Percentiles rank a stretch among this genome's conserved stretches.
These are phyloP conservation scores for Gracilaria caudata DNA, from an alignment of 23 red algal genomes.

Conservation along the genomic window DNA sequence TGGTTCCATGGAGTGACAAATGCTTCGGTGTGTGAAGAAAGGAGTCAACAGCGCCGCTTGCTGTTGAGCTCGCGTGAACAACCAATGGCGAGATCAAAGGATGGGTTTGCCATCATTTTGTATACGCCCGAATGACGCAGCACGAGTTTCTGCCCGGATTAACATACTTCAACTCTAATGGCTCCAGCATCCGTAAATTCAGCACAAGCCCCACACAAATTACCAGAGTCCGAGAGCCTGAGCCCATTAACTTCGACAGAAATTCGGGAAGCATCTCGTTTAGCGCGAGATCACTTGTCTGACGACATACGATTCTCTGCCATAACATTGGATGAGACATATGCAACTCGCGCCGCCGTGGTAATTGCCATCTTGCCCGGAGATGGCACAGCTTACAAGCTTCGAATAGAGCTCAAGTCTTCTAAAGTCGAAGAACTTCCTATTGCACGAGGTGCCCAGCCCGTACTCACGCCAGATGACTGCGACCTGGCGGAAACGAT, in stretches of 20 bases:
- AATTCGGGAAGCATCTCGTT: constrained; percentile 10
- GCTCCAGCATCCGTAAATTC: constrained; percentile 24
- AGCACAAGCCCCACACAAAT: not conserved
- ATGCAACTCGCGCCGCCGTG: not conserved
- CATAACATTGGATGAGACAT: constrained; percentile 24
- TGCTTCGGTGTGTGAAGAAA: too few species aligned
- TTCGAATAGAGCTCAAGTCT: not conserved
- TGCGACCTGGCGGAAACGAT: constrained; percentile 47
- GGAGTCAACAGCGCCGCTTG: too few species aligned
- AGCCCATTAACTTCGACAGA: not conserved
- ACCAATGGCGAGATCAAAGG: not conserved
- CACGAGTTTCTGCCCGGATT: not conserved
- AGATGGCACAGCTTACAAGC: constrained; percentile 13
- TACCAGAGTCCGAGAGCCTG: not conserved
- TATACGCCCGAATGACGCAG: not conserved
- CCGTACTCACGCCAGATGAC: constrained; percentile 60
- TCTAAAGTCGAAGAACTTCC: constrained; percentile 6
- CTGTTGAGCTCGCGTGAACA: not conserved
- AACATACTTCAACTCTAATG: not conserved
- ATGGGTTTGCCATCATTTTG: not conserved
- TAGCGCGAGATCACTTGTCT: constrained; percentile 17
- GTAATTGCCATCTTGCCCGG: constrained; percentile 11
- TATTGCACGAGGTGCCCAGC: constrained; percentile 18
- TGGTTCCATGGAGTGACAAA: not conserved
- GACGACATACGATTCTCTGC: constrained; percentile 8